A percentile compares a stretch with the other conserved stretches of the same genome.
phyloP scores from a whole-genome alignment of 2,329 filamentous ascomycete genomes.

The Fusarium mundagurra region DNA sequence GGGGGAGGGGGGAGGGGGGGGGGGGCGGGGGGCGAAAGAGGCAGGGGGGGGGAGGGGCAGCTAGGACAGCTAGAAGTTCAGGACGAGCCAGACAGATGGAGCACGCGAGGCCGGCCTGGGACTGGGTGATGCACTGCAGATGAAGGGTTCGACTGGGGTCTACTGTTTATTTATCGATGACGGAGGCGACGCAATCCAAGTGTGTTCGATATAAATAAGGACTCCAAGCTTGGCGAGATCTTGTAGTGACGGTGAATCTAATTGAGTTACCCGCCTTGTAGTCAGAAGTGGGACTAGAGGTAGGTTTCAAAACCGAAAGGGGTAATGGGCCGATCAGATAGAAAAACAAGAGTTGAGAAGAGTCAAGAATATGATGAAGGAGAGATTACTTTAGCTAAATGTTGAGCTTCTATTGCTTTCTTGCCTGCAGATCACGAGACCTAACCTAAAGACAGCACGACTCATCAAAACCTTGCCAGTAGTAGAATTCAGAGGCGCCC shows the following conservation, averaged over 20 bases:
- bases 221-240: background rate
- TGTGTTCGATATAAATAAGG: background rate
- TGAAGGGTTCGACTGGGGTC: background rate
- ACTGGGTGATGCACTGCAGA: constrained; percentile 9
- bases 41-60: too few relatives aligned
- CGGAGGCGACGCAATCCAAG: background rate
- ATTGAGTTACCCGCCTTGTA: background rate
- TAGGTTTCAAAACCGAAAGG: constrained; percentile 10
- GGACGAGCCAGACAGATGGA: constrained; percentile 4
- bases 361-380: background rate
- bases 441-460: background rate
- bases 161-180: background rate
- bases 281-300: background rate
- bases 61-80: constrained; percentile 15
- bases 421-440: constrained; percentile 27
- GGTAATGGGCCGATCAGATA: constrained; percentile 1
- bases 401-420: background rate
- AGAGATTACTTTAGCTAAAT: background rate
- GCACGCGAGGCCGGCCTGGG: constrained; percentile 18
- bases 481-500: constrained; percentile 16
- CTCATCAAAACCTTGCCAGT: background rate
- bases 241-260: background rate
- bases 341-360: background rate
- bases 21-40: too few relatives aligned
- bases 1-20: too few relatives aligned